phyloP scores from a whole-genome alignment of 1,284 basidiomycete genomes.

The Papiliotrema fonsecae region DNA sequence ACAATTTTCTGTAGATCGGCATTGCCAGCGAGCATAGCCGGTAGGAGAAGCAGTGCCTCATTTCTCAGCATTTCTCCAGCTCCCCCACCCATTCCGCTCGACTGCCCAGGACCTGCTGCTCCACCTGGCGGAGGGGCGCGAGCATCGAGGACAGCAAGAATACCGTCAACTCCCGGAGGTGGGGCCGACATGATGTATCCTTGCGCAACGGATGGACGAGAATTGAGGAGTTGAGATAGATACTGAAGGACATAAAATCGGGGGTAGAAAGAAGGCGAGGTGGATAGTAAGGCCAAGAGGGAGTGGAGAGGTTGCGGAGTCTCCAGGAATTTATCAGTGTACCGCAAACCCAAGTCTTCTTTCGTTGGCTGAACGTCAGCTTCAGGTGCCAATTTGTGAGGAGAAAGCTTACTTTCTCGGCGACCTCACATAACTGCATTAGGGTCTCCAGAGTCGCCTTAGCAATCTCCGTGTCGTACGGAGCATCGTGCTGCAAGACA shows the following conservation, averaged over 20 bases:
- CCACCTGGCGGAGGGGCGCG: constrained; percentile 23
- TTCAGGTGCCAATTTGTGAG: neutral
- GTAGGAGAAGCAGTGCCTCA: constrained; percentile 76
- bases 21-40: constrained; percentile 75
- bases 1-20: constrained; percentile 95
- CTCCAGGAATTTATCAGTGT: constrained; percentile 47
- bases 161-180: constrained; percentile 43
- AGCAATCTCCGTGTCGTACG: constrained; percentile 80
- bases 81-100: constrained; percentile 33
- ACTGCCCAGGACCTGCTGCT: constrained; percentile 4
- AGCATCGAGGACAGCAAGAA: constrained; percentile 43
- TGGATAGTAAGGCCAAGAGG: constrained; percentile 68
- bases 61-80: constrained; percentile 47
- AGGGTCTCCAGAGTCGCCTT: constrained; percentile 87
- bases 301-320: constrained; percentile 64
- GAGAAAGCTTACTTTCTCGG: constrained; percentile 36
- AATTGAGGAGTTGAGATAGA: constrained; percentile 70
- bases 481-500: constrained; percentile 76
- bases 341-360: constrained; percentile 50
- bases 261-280: constrained; percentile 64
- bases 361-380: constrained; percentile 37
- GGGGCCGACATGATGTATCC: constrained; percentile 66
- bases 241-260: constrained; percentile 83
- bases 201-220: constrained; percentile 75
- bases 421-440: constrained; percentile 49